Percentiles rank a stretch among this genome's conserved stretches.
Conservation (phyloP, 1,284 basidiomycete species). For the Boletus mariae region DNA sequence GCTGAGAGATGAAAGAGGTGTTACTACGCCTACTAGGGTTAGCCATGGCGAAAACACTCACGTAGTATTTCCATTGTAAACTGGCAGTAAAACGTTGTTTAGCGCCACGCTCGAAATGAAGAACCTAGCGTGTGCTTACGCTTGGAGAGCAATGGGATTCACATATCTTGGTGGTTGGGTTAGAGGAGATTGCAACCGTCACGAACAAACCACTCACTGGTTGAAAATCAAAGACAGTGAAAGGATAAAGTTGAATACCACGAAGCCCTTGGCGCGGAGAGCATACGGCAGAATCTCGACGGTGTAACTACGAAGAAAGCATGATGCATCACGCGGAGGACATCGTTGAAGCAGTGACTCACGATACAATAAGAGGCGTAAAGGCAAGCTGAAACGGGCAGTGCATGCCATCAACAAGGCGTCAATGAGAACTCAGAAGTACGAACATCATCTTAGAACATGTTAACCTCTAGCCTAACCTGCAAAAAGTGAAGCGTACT, state of each 20-base stretch:
- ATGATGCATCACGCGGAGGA: conserved; percentile 10
- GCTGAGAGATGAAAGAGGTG: background rate
- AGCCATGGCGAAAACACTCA: conserved; percentile 16
- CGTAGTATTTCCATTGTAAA: conserved; percentile 64
- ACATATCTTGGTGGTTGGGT: conserved; percentile 43
- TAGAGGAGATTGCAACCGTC: background rate
- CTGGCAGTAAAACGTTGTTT: background rate
- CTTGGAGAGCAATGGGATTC: conserved; percentile 65
- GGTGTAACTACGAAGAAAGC: conserved; percentile 37
- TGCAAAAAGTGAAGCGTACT: background rate
- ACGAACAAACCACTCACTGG: conserved; percentile 40
- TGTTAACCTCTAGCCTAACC: background rate
- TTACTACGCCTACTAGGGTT: background rate
- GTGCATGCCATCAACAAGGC: background rate
- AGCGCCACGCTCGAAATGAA: background rate
- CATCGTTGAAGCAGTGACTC: background rate
- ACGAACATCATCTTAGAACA: conserved; percentile 49
- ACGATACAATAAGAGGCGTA: conserved; percentile 68
- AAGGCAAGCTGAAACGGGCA: conserved; percentile 40
- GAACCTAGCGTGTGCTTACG: conserved; percentile 19
- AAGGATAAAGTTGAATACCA: conserved; percentile 63
- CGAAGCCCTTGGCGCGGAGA: conserved; percentile 75
- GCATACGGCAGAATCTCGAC: conserved; percentile 69
- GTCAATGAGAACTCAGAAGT: background rate
- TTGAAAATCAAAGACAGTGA: conserved; percentile 70